phyloP scores from a whole-genome alignment of 768 basidiomycete genomes.

The Rhodotorula paludigena region DNA sequence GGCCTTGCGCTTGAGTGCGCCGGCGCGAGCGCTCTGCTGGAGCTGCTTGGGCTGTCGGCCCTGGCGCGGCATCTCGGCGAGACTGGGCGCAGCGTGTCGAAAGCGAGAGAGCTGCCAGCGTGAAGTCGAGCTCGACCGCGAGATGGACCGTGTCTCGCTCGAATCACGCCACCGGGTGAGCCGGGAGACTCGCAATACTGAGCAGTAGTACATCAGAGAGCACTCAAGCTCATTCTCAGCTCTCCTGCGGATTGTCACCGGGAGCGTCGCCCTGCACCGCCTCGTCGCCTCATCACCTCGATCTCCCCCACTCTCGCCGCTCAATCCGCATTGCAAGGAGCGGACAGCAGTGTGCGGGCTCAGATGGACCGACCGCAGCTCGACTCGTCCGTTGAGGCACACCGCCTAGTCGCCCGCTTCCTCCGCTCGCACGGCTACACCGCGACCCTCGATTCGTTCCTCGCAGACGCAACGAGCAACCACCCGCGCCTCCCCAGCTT shows the following conservation, averaged over 20 bases:
- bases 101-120: not conserved
- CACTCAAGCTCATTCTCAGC: no score
- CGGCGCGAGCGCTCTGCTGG: not conserved
- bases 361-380: not conserved
- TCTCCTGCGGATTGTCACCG: no score
- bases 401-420: slow-evolving; percentile 27
- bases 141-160: not conserved
- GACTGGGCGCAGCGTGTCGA: not conserved
- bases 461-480: slow-evolving; percentile 1
- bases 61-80: slow-evolving; percentile 11
- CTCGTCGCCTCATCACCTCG: not conserved
- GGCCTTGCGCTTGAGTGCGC: not conserved
- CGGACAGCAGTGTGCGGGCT: not conserved
- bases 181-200: no score
- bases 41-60: slow-evolving; percentile 32
- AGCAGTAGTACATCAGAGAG: no score
- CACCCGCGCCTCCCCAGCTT: not conserved
- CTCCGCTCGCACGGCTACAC: slow-evolving; percentile 21
- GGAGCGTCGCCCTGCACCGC: not conserved
- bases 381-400: slow-evolving; percentile 2
- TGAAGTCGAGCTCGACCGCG: not conserved
- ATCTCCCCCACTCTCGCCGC: not conserved
- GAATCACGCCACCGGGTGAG: no score
- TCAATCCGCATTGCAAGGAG: no score
- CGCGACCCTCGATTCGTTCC: slow-evolving; percentile 14